Conservation (phyloP, 331 rosid species). For the Phaseolus coccineus region DNA sequence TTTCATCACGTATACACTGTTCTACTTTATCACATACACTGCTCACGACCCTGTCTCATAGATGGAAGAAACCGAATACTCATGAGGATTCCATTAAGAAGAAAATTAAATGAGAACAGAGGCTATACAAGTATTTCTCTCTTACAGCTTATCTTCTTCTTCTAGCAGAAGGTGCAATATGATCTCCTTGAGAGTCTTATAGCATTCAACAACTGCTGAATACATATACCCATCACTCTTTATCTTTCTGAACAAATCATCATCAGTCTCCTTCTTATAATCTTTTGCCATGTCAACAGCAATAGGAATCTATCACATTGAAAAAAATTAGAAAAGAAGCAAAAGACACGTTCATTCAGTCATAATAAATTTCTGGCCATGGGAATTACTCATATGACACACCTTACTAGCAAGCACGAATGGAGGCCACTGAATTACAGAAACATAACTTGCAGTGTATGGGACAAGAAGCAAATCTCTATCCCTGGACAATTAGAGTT, state of each 20-base stretch:
- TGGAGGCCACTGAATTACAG: constrained; percentile 99
- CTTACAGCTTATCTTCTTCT: constrained; percentile 70
- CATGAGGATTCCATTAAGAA: constrained; percentile 33
- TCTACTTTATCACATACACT: constrained; percentile 57
- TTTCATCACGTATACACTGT: constrained; percentile 35
- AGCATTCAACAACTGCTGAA: constrained; percentile 92
- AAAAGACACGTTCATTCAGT: constrained; percentile 27
- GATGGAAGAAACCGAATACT: constrained; percentile 40
- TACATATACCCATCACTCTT: constrained; percentile 74
- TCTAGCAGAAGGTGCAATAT: constrained; percentile 59
- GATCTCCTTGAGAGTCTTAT: constrained; percentile 78
- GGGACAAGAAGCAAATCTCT: constrained; percentile 92
- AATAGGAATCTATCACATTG: constrained; percentile 83
- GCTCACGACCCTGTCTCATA: constrained; percentile 58
- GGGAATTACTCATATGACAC: constrained; percentile 42
- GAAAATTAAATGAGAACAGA: constrained; percentile 34
- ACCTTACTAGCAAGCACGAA: constrained; percentile 99
- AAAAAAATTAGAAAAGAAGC: constrained; percentile 40
- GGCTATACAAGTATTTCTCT: constrained; percentile 29
- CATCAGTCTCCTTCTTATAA: constrained; percentile 76
- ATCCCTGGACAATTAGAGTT: constrained; percentile 64
- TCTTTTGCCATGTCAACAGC: constrained; percentile 99
- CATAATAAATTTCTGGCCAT: constrained; percentile 22
- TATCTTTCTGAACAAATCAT: constrained; percentile 79
- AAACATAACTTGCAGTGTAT: constrained; percentile 57